Base-by-base conservation (phyloP, 139 green algal species). In the Closterium sp. region DNA sequence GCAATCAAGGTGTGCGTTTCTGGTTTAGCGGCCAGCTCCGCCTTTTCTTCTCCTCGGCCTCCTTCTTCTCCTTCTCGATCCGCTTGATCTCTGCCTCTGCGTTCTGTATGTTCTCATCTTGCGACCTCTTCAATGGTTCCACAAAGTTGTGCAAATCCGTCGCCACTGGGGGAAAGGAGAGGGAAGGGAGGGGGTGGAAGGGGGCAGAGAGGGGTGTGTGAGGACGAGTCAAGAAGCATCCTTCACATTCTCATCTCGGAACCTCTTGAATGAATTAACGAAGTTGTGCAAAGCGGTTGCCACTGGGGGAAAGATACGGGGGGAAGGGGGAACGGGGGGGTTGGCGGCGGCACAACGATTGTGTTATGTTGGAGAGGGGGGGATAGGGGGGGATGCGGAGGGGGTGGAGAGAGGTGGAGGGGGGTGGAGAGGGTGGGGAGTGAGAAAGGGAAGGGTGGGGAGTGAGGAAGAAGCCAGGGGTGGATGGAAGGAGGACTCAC, bases 1-100 rank as follows among this genome's bases (percentile, higher is more conserved):
- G n/a, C n/a, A n/a, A n/a, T n/a, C n/a, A n/a, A n/a, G n/a, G n/a
- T n/a, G n/a, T n/a, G n/a, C n/a, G n/a, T n/a, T n/a, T n/a, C n/a
- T n/a, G 10, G 10, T 16, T 10, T 16, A 10, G 10, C 64, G 64
- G 10, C 64, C 64, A 83, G 64, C 64, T 28, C 12, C 64, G 12
- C 16, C 64, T 83, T 83, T 84, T 31, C 25, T 84, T 31, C 69
- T 84, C 69, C 69, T 84, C 69, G 6, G 33, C 84, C 43, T 85
- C 38, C 55, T 93, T 90, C 35, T 84, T 8, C 55, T 69, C 86
- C 33, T 88, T 88, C 34, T 93, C 87, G 12, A 34, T 76, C 84
- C 84, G 92, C 88, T 93, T 93, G 7, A 89, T 93, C 88, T 93
- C 91, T 55, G 36, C 36, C 36, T 55, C 36, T 4, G 36, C 4